A percentile compares a stretch with the other conserved stretches of the same genome.
Evolutionary conservation across 2,329 filamentous ascomycete genomes (phyloP).

Genomic region (Thielaviopsis punctulata): DNA sequence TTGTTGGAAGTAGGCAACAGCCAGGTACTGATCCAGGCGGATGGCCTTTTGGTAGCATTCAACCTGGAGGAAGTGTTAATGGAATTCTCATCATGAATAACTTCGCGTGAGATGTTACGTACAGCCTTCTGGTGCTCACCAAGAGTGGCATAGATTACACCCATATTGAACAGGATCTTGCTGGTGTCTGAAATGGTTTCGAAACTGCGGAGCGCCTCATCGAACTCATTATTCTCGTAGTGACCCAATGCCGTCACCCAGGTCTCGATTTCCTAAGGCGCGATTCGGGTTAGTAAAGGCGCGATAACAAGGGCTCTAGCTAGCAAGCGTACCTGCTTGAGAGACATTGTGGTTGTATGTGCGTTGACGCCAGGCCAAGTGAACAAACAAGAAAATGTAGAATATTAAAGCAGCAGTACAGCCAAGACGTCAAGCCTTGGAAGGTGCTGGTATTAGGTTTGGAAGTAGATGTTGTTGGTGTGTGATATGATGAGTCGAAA

Average conservation of each 20-base stretch:
- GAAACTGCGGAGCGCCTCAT: slow-evolving; percentile 70
- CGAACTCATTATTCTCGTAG: slow-evolving; percentile 97
- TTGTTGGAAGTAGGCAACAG: slow-evolving; percentile 95
- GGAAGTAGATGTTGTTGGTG: background rate
- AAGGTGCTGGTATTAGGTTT: background rate
- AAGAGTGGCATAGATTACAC: slow-evolving; percentile 90
- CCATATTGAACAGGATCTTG: slow-evolving; percentile 97
- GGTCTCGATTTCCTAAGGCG: slow-evolving; percentile 79
- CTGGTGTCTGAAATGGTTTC: slow-evolving; percentile 83
- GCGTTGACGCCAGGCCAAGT: slow-evolving; percentile 7
- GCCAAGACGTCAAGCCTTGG: slow-evolving; percentile 7
- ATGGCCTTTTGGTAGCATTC: slow-evolving; percentile 89
- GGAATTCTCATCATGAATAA: background rate
- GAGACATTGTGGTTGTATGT: slow-evolving; percentile 30
- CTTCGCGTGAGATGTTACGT: slow-evolving; percentile 23
- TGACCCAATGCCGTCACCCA: slow-evolving; percentile 83
- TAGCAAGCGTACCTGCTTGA: slow-evolving; percentile 37
- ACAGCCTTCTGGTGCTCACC: slow-evolving; percentile 94
- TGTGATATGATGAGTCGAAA: background rate
- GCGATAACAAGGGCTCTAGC: background rate
- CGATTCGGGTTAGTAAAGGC: background rate
- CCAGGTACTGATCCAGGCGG: slow-evolving; percentile 81
- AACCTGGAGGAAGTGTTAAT: slow-evolving; percentile 38
- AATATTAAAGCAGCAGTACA: background rate
- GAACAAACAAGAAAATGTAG: background rate